phyloP scores from a whole-genome alignment of 352 stramenopile species.

The Phytophthora pinifolia region DNA sequence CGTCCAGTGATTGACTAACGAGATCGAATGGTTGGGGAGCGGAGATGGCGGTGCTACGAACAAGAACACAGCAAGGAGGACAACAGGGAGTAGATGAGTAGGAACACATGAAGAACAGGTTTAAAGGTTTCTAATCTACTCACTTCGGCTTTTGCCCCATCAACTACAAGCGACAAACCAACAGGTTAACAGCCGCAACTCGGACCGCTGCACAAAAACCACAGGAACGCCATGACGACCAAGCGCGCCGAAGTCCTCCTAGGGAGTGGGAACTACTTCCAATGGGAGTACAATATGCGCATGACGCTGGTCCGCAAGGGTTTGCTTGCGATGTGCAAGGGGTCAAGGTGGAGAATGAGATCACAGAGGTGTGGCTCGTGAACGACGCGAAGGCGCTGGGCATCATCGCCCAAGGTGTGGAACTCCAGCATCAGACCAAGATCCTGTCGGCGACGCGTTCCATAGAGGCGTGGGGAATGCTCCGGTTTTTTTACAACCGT shows the following conservation, averaged over 20 bases:
- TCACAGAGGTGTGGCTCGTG: slow-evolving; percentile 17
- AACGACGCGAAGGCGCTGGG: slow-evolving; percentile 25
- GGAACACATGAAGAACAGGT: too few species aligned
- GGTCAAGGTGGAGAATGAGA: slow-evolving; percentile 16
- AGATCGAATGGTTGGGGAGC: too few species aligned
- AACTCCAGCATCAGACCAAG: slow-evolving; percentile 19
- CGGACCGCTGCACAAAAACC: too few species aligned
- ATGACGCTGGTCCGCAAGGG: slow-evolving; percentile 22
- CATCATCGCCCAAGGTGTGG: slow-evolving; percentile 28
- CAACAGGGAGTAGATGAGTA: too few species aligned
- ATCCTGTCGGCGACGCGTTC: slow-evolving; percentile 8
- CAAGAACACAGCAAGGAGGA: too few species aligned
- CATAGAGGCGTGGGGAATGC: slow-evolving; percentile 16
- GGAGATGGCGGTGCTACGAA: too few species aligned
- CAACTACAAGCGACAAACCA: too few species aligned
- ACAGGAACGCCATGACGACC: neutral
- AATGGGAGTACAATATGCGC: slow-evolving; percentile 36
- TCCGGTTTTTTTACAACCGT: slow-evolving; percentile 27
- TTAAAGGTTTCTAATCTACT: too few species aligned
- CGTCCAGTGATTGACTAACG: too few species aligned
- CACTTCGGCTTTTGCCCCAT: too few species aligned
- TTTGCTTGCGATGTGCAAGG: slow-evolving; percentile 2
- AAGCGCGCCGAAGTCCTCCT: slow-evolving; percentile 22
- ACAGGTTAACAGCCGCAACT: too few species aligned
- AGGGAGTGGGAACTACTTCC: slow-evolving; percentile 32